These are phyloP conservation scores for Apiosordaria backusii DNA, from an alignment of 495 filamentous ascomycete species.

Conservation along the genomic window DNA sequence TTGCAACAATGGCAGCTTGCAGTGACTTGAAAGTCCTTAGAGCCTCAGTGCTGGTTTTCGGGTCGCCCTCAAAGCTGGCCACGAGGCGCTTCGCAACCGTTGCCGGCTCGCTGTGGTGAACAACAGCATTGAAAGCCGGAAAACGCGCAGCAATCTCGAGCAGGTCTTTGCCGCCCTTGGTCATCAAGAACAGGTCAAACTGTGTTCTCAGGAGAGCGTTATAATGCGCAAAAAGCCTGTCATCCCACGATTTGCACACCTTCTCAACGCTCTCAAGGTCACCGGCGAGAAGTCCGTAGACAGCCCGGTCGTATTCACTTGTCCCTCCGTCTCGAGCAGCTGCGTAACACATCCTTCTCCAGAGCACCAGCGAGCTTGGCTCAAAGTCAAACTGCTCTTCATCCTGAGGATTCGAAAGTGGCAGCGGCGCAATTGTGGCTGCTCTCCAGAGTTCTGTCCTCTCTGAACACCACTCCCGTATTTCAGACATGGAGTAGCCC, in stretches of 20 bases:
- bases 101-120: slow-evolving; percentile 50
- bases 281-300: slow-evolving; percentile 84
- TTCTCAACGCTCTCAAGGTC: slow-evolving; percentile 71
- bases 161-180: slow-evolving; percentile 42
- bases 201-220: slow-evolving; percentile 71
- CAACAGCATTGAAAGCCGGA: slow-evolving; percentile 48
- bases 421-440: slow-evolving; percentile 57
- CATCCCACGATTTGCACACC: slow-evolving; percentile 79
- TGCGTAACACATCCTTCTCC: slow-evolving; percentile 78
- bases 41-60: slow-evolving; percentile 47
- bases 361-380: slow-evolving; percentile 57
- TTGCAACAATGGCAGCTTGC: slow-evolving; percentile 61
- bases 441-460: slow-evolving; percentile 84
- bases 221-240: slow-evolving; percentile 86
- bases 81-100: slow-evolving; percentile 50
- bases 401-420: slow-evolving; percentile 43
- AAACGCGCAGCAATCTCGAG: slow-evolving; percentile 41
- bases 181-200: slow-evolving; percentile 59
- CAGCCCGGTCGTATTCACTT: slow-evolving; percentile 77
- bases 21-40: slow-evolving; percentile 58
- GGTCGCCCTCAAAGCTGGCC: slow-evolving; percentile 45
- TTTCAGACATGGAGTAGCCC: slow-evolving; percentile 64
- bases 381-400: slow-evolving; percentile 36
- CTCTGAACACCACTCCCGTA: slow-evolving; percentile 76
- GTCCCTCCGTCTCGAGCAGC: slow-evolving; percentile 64